Evolutionary conservation across 176 grass and related monocot species (phyloP).

Genomic region (Avena atlantica): DNA sequence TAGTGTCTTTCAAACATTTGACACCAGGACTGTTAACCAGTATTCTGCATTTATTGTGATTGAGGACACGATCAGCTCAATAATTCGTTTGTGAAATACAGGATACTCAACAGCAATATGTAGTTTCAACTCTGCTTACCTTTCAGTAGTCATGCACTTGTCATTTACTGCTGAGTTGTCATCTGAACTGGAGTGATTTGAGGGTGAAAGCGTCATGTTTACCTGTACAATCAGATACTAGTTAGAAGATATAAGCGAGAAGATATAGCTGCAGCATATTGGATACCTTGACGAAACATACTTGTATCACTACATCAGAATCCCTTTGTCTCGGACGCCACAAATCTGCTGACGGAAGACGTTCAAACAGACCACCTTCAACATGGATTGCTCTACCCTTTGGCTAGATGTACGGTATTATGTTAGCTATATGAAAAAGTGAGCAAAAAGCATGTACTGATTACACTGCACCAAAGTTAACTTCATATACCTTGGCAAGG

Average conservation of each 20-base stretch:
- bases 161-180: conserved; percentile 47
- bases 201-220: conserved; percentile 43
- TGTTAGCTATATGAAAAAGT: conserved; percentile 39
- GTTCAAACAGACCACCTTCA: conserved; percentile 61
- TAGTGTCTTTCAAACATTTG: conserved; percentile 37
- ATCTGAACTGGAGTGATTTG: conserved; percentile 48
- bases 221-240: conserved; percentile 50
- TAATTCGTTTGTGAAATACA: conserved; percentile 43
- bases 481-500: conserved; percentile 54
- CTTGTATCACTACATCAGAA: conserved; percentile 91
- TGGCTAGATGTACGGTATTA: conserved; percentile 54
- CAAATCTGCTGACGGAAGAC: conserved; percentile 69
- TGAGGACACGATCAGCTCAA: conserved; percentile 42
- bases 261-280: conserved; percentile 32
- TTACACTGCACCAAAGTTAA: conserved; percentile 25
- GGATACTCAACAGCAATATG: background rate
- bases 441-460: conserved; percentile 29
- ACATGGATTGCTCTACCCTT: conserved; percentile 84
- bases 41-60: conserved; percentile 44
- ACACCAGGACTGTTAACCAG: conserved; percentile 23
- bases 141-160: conserved; percentile 48
- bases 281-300: conserved; percentile 46
- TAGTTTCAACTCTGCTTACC: conserved; percentile 50
- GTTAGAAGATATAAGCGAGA: conserved; percentile 34
- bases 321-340: conserved; percentile 69